Percentiles rank a stretch among this genome's conserved stretches.
phyloP scores from a whole-genome alignment of 805 yeast species.

The Wickerhamia fluorescens region DNA sequence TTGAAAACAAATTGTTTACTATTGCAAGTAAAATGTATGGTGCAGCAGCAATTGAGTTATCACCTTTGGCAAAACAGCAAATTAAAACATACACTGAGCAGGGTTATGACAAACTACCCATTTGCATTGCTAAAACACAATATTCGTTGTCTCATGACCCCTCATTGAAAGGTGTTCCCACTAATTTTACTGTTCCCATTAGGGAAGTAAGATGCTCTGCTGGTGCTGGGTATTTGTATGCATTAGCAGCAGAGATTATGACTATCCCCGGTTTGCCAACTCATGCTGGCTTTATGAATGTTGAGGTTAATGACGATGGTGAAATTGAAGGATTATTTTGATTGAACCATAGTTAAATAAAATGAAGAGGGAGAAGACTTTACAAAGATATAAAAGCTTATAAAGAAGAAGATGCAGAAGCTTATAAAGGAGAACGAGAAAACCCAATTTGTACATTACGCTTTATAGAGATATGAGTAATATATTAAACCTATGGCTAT shows the following conservation, averaged over 20 bases:
- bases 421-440: too few relatives aligned
- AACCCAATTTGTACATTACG: too few relatives aligned
- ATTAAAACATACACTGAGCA: conserved; percentile 76
- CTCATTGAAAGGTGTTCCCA: conserved; percentile 87
- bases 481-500: too few relatives aligned
- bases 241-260: conserved; percentile 93
- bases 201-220: conserved; percentile 90
- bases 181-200: conserved; percentile 89
- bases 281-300: conserved; percentile 94
- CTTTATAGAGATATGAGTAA: too few relatives aligned
- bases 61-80: conserved; percentile 74
- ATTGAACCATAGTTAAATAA: too few relatives aligned
- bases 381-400: too few relatives aligned
- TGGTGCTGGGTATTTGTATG: conserved; percentile 96
- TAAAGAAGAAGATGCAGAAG: too few relatives aligned
- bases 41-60: conserved; percentile 75
- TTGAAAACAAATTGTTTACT: conserved; percentile 70
- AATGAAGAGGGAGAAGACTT: too few relatives aligned
- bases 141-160: conserved; percentile 95
- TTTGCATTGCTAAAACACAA: conserved; percentile 97
- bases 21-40: conserved; percentile 92
- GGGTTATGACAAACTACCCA: conserved; percentile 87
- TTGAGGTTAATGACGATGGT: conserved; percentile 84
- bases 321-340: conserved; percentile 88
- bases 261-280: conserved; percentile 97